Base-by-base conservation (phyloP, 2,329 filamentous ascomycete genomes). In the Aspergillus clavatus region DNA sequence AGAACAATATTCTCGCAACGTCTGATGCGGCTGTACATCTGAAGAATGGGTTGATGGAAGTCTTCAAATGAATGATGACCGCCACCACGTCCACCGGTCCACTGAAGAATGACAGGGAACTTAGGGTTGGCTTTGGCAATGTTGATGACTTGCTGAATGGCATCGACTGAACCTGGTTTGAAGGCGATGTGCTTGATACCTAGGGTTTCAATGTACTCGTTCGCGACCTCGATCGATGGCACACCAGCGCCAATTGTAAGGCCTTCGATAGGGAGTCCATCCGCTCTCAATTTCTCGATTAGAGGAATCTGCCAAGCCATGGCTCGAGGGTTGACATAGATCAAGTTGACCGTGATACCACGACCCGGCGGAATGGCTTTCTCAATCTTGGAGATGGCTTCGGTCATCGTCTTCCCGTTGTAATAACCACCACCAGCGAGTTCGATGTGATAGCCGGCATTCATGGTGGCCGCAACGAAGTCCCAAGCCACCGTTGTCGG, bases 61-160 rank as follows among this genome's bases (percentile, higher is more conserved):
- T 95, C 89, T 66, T 95, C 89, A 51, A 84, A 95, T 1, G 89
- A 95, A 73, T 95, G 89, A 66, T 95, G 90, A 45, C 90, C 89
- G 72, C 89, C 89, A 57, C 89, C 89, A 70, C 89, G 86, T 37
- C 90, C 89, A 63, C 90, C 89, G 51, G 90, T 95, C 89, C 89
- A 95, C 70, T 95, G 89, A 48, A 95, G 74, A 45, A 95, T 82
- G 41, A 95, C 81, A 11, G 90, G 89, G 76, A 95, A 95, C 22
- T 79, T 84, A 3, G 89, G 89, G 66, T 95, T 91, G 11, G 88
- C 88, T 70, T 88, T 91, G 51, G 89, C 90, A 60, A 95, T 90
- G 69, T 94, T 93, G 71, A 95, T 86, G 50, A 93, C 87, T 21
- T 85, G 76, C 66, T 95, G 88, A 51, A 95, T 94, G 4, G 86